A percentile compares a stretch with the other conserved stretches of the same genome.
Conservation (phyloP, 768 basidiomycete genomes). For the Suillus subluteus region DNA sequence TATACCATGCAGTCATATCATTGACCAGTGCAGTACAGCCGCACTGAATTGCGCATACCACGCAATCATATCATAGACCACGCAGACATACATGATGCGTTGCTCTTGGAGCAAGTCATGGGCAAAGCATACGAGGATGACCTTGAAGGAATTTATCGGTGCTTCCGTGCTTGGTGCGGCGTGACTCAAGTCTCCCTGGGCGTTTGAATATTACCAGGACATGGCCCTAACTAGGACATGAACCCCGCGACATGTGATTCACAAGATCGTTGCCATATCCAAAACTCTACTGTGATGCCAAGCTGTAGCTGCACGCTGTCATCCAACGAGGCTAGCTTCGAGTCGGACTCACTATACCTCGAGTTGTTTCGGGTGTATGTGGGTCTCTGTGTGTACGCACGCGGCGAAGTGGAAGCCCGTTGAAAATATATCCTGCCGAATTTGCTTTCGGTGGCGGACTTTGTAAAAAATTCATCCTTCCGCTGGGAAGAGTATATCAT, state of each 20-base stretch:
- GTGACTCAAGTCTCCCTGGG: constrained; percentile 10
- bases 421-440: background rate
- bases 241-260: background rate
- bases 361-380: constrained; percentile 7
- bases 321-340: constrained; percentile 9
- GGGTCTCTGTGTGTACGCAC: constrained; percentile 11
- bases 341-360: constrained; percentile 3
- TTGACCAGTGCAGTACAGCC: background rate
- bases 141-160: constrained; percentile 13
- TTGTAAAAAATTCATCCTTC: background rate
- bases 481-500: background rate
- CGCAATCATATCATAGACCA: background rate
- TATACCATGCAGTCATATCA: background rate
- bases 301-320: background rate
- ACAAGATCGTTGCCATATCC: background rate
- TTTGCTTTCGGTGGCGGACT: background rate
- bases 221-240: constrained; percentile 1
- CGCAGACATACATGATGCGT: constrained; percentile 2
- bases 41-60: background rate
- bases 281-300: background rate
- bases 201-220: background rate
- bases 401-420: constrained; percentile 10
- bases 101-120: constrained; percentile 11
- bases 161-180: constrained; percentile 17
- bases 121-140: constrained; percentile 10